Evolutionary conservation across 1,284 basidiomycete genomes (phyloP).

Genomic region (Gomphus bonarii): DNA sequence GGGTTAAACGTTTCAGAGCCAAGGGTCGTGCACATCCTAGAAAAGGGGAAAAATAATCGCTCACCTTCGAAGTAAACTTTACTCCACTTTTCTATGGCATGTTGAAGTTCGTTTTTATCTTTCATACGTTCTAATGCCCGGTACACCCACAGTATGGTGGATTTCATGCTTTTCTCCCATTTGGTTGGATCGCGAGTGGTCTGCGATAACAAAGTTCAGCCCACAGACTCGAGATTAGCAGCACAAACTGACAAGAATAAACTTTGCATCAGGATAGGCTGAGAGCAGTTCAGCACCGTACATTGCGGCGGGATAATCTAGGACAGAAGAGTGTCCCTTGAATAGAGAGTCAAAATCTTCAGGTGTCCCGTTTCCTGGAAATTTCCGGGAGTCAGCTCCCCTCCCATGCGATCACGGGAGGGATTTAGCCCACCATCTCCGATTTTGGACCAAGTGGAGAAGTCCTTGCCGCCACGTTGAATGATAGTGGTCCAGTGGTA

Average conservation of each 20-base stretch:
- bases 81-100: background rate
- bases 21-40: no score
- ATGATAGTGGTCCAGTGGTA: background rate
- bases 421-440: background rate
- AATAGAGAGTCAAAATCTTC: background rate
- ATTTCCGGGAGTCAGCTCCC: background rate
- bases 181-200: background rate
- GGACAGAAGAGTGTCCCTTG: background rate
- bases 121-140: background rate
- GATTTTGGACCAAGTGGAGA: background rate
- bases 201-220: background rate
- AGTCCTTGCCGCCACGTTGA: background rate
- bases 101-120: background rate
- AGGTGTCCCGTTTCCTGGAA: background rate
- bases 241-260: background rate
- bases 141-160: background rate
- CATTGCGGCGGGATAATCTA: constrained; percentile 3
- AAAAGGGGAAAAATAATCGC: background rate
- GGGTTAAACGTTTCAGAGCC: background rate
- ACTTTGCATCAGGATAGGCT: constrained; percentile 8
- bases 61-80: background rate
- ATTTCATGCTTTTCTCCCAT: background rate
- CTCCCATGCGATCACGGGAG: background rate
- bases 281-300: background rate
- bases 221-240: background rate